Evolutionary conservation across 1,284 basidiomycete species (phyloP).

Genomic region (Apiotrichum akiyoshidainum): DNA sequence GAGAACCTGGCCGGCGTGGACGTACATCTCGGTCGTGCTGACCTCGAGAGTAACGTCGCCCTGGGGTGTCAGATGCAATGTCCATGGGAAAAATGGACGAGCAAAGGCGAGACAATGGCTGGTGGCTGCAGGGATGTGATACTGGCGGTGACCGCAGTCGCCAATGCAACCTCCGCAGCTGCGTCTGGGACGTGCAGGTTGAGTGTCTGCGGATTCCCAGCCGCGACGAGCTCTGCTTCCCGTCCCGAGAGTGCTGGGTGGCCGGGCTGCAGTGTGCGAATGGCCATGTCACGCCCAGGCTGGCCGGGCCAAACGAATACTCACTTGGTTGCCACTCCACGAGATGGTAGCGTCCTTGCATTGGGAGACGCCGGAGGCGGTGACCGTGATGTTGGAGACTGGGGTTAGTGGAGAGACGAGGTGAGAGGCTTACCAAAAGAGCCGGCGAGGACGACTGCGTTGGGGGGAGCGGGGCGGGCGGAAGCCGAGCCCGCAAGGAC

Average conservation of each 20-base stretch:
- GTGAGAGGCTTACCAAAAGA: conserved; percentile 6
- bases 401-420: neutral
- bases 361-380: conserved; percentile 36
- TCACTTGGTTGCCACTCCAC: conserved; percentile 41
- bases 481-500: neutral
- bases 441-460: conserved; percentile 4
- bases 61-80: conserved; percentile 16
- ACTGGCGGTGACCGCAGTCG: too few species aligned
- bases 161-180: too few species aligned
- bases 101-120: neutral
- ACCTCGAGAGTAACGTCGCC: conserved; percentile 37
- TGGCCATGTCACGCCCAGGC: neutral
- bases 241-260: too few species aligned
- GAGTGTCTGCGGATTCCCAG: too few species aligned
- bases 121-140: neutral
- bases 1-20: conserved; percentile 29
- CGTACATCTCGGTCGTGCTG: conserved; percentile 43
- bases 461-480: neutral
- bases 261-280: too few species aligned
- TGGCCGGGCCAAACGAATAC: conserved; percentile 6
- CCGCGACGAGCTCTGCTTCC: too few species aligned
- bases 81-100: neutral
- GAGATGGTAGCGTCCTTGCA: conserved; percentile 40
- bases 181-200: too few species aligned
- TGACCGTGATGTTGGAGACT: conserved; percentile 40